Conservation (phyloP, 192 early-diverging fungal genomes). For the Coemansia reversa region DNA sequence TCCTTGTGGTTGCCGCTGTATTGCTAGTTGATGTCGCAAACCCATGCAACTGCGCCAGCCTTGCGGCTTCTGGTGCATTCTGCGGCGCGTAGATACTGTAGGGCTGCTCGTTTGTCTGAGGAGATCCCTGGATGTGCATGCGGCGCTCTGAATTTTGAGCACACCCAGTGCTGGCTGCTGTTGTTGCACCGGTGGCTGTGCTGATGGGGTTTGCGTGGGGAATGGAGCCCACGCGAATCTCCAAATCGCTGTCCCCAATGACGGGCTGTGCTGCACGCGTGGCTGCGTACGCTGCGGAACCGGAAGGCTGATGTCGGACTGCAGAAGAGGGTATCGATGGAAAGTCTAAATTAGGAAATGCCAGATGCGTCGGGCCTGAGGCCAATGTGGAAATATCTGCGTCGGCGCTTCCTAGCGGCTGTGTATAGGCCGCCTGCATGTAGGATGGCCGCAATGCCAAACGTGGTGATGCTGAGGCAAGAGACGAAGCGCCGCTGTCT, state of each 20-base stretch:
- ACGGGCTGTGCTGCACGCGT: conserved; percentile 1
- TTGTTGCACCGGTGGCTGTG: conserved; percentile 2
- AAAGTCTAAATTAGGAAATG: conserved; percentile 24
- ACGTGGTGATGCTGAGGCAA: conserved; percentile 10
- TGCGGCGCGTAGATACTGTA: neutral
- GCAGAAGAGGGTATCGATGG: conserved; percentile 18
- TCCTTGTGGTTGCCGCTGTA: conserved; percentile 7
- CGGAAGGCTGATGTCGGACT: conserved; percentile 5
- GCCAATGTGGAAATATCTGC: neutral
- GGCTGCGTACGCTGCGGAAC: neutral
- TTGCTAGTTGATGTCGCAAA: neutral
- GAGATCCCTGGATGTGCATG: conserved; percentile 11
- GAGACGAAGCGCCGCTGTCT: conserved; percentile 14
- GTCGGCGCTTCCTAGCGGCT: neutral
- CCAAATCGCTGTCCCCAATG: conserved; percentile 6
- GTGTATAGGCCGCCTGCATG: conserved; percentile 5
- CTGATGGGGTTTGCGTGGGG: neutral
- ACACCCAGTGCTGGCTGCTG: neutral
- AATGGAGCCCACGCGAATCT: conserved; percentile 5
- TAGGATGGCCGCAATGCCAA: conserved; percentile 4
- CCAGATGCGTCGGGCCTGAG: neutral
- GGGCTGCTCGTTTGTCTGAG: conserved; percentile 1
- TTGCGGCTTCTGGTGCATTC: neutral
- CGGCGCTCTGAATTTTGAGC: conserved; percentile 1
- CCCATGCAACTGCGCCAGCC: neutral